Evolutionary conservation across 305 asterid species (phyloP).

Genomic region (Rubia tinctorum): DNA sequence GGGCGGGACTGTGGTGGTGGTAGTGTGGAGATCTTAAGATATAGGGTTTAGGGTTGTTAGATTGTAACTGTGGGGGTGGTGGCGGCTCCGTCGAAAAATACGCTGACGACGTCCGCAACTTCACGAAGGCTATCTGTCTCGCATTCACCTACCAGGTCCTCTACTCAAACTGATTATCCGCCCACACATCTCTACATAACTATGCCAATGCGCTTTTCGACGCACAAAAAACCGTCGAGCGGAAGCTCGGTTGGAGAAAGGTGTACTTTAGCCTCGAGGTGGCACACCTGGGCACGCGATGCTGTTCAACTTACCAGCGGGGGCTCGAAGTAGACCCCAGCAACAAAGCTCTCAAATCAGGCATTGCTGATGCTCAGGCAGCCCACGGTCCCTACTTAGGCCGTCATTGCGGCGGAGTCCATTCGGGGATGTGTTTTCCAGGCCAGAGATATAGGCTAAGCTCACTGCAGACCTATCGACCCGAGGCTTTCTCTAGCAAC

Average conservation of each 20-base stretch:
- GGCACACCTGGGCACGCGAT: conserved; percentile 62
- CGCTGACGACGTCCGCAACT: conserved; percentile 56
- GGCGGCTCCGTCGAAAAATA: conserved; percentile 67
- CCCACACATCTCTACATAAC: conserved; percentile 61
- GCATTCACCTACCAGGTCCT: conserved; percentile 73
- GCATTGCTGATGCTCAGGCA: conserved; percentile 68
- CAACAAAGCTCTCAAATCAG: conserved; percentile 71
- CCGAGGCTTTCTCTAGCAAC: conserved; percentile 54
- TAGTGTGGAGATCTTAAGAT: too few species aligned
- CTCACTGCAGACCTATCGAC: conserved; percentile 59
- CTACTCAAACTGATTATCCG: conserved; percentile 88
- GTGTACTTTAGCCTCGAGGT: conserved; percentile 91
- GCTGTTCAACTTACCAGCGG: conserved; percentile 59
- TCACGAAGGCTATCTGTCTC: conserved; percentile 63
- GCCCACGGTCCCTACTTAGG: conserved; percentile 41
- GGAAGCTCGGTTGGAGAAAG: conserved; percentile 76
- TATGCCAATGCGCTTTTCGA: conserved; percentile 70
- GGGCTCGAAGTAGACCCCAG: conserved; percentile 83
- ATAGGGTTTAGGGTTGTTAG: too few species aligned
- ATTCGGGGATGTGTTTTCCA: conserved; percentile 69
- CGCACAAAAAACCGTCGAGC: conserved; percentile 76
- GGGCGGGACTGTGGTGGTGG: too few species aligned
- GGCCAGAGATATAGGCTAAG: conserved; percentile 86
- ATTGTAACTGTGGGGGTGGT: too few species aligned
- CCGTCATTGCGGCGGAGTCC: conserved; percentile 35